Evolutionary conservation across 805 yeast genomes (phyloP).

Genomic region (Candida railenensis): DNA sequence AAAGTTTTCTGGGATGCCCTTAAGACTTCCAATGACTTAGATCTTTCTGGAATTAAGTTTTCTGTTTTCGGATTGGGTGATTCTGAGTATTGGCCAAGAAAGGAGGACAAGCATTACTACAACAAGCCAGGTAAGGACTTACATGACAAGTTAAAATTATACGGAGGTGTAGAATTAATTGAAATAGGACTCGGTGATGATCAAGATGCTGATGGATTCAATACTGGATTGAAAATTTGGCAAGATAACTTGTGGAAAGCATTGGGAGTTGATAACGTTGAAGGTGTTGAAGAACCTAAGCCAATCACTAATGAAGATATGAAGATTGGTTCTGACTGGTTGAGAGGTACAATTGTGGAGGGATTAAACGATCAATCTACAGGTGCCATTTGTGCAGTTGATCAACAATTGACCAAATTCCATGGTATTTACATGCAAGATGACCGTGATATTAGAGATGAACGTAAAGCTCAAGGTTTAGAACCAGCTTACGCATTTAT

Average conservation of each 20-base stretch:
- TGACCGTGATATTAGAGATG: constrained; percentile 93
- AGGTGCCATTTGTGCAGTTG: constrained; percentile 87
- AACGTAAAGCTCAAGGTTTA: constrained; percentile 85
- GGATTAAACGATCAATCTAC: constrained; percentile 80
- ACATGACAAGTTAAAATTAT: constrained; percentile 56
- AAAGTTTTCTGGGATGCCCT: constrained; percentile 72
- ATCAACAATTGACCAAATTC: constrained; percentile 93
- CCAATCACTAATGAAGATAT: constrained; percentile 93
- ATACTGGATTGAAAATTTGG: constrained; percentile 90
- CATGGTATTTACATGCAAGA: constrained; percentile 99
- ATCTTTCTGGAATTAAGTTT: constrained; percentile 54
- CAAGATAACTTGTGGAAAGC: constrained; percentile 83
- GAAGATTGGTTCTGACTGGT: constrained; percentile 79
- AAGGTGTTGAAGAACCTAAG: constrained; percentile 87
- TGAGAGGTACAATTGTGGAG: constrained; percentile 91
- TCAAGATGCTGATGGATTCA: constrained; percentile 94
- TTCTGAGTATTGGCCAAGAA: constrained; percentile 93
- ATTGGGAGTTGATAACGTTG: constrained; percentile 79
- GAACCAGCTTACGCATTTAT: constrained; percentile 97
- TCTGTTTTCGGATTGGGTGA: constrained; percentile 81
- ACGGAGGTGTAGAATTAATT: constrained; percentile 73
- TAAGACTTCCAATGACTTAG: constrained; percentile 61
- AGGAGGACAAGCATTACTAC: constrained; percentile 90
- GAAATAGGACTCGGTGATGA: constrained; percentile 92
- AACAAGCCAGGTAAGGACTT: constrained; percentile 87